Evolutionary conservation across 352 stramenopile genomes (phyloP).

Genomic region (Phytophthora litchii): DNA sequence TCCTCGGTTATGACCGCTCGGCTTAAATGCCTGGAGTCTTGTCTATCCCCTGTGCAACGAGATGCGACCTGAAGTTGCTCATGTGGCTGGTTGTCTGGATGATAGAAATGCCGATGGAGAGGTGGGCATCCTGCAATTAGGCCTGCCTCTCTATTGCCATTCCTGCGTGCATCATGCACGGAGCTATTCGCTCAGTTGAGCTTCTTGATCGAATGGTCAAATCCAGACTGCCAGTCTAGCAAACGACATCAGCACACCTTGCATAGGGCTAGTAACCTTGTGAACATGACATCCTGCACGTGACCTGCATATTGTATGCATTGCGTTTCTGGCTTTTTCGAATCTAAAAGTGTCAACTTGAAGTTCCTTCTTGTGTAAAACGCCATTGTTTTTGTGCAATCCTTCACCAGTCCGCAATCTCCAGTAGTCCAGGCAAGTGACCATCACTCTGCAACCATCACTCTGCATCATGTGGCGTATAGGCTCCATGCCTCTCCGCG

Average conservation of each 20-base stretch:
- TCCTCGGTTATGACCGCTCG: constrained; percentile 94
- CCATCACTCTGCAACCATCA: background rate
- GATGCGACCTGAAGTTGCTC: background rate
- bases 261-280: constrained; percentile 7
- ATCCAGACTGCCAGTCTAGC: constrained; percentile 9
- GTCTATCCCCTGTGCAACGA: background rate
- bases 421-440: background rate
- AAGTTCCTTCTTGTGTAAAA: constrained; percentile 13
- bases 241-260: constrained; percentile 4
- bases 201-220: constrained; percentile 36
- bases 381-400: background rate
- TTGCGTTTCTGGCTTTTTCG: too few species aligned
- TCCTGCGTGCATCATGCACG: constrained; percentile 28
- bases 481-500: constrained; percentile 5
- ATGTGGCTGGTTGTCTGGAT: constrained; percentile 11
- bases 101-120: constrained; percentile 36
- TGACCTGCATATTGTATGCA: constrained; percentile 1
- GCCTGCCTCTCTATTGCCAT: constrained; percentile 31
- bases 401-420: constrained; percentile 32
- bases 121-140: constrained; percentile 31
- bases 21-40: constrained; percentile 10
- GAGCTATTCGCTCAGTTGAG: constrained; percentile 33
- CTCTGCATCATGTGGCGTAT: constrained; percentile 24
- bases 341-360: too few species aligned
- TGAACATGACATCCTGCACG: constrained; percentile 22